Evolutionary conservation across 495 filamentous ascomycete genomes (phyloP).

Genomic region (Halenospora varia): DNA sequence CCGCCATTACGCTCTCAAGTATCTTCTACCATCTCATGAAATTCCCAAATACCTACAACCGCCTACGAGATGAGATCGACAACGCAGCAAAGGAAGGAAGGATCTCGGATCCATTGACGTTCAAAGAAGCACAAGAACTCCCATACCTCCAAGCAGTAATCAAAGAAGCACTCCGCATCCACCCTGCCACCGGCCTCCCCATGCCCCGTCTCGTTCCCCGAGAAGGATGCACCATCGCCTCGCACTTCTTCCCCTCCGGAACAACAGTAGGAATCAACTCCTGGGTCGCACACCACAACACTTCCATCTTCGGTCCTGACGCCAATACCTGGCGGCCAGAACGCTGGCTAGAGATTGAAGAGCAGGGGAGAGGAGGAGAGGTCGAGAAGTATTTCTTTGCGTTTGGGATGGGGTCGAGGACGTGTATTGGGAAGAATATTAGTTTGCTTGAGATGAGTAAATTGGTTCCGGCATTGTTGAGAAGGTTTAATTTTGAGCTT

Average conservation of each 20-base stretch:
- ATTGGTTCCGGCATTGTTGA: conserved; percentile 57
- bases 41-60: conserved; percentile 31
- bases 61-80: conserved; percentile 44
- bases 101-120: conserved; percentile 31
- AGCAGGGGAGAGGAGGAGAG: conserved; percentile 21
- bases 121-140: conserved; percentile 48
- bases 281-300: conserved; percentile 49
- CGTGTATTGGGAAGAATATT: conserved; percentile 66
- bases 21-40: conserved; percentile 48
- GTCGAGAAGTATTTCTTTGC: conserved; percentile 30
- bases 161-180: conserved; percentile 58
- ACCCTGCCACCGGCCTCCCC: conserved; percentile 48
- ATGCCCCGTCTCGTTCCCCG: conserved; percentile 54
- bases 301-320: conserved; percentile 41
- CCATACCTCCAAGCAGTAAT: conserved; percentile 62
- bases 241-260: conserved; percentile 47
- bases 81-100: conserved; percentile 25
- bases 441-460: conserved; percentile 62
- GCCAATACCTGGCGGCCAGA: conserved; percentile 40
- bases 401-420: conserved; percentile 58
- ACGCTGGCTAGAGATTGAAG: conserved; percentile 42
- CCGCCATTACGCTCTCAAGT: conserved; percentile 43
- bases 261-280: conserved; percentile 50
- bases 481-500: conserved; percentile 44
- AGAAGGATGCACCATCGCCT: conserved; percentile 46